phyloP scores from a whole-genome alignment of 768 basidiomycete genomes.

The Hemileccinum impolitum region DNA sequence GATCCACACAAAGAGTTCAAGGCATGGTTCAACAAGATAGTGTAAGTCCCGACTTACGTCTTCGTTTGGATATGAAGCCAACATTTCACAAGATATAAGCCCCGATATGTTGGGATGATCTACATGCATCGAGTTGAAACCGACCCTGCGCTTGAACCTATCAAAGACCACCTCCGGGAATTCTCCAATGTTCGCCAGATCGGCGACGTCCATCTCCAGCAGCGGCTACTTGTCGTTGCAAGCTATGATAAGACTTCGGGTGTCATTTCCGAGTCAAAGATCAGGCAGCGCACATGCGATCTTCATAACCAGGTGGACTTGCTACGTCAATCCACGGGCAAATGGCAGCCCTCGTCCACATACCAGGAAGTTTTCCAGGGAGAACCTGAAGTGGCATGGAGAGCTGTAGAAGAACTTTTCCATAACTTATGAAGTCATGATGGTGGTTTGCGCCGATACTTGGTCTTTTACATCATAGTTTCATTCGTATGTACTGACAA shows the following conservation, averaged over 20 bases:
- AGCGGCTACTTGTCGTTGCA: conserved; percentile 2
- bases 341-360: neutral
- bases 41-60: neutral
- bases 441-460: no score
- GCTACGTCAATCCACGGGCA: neutral
- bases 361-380: conserved; percentile 8
- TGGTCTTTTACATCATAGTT: neutral
- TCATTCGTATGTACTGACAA: neutral
- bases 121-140: conserved; percentile 20
- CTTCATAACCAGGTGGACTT: neutral
- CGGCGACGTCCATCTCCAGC: neutral
- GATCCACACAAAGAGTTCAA: conserved; percentile 5
- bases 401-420: conserved; percentile 10
- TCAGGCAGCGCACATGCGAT: neutral
- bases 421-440: neutral
- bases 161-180: conserved; percentile 1
- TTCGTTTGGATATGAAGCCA: neutral
- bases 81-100: conserved; percentile 1
- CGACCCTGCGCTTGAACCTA: conserved; percentile 6
- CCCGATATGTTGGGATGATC: conserved; percentile 10
- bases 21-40: neutral
- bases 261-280: neutral
- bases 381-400: conserved; percentile 12
- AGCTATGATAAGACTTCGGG: conserved; percentile 13
- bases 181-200: neutral